Base-by-base conservation (phyloP, 1,139 yeast species). In the Hansenula sp. region DNA sequence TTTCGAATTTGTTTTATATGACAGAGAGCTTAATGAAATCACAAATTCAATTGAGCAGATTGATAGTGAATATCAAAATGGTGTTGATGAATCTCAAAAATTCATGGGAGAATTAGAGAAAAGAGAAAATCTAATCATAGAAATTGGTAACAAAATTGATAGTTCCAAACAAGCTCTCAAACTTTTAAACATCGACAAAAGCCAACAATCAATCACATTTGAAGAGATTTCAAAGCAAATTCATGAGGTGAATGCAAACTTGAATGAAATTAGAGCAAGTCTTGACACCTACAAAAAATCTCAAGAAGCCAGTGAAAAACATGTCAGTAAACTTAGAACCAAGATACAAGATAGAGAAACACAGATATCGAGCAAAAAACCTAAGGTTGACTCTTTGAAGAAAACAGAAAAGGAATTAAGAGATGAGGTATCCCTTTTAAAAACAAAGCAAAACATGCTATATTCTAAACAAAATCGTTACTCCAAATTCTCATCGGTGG, bases 401-500 rank as follows among this genome's bases (percentile, higher is more conserved):
- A 47, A 52, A 0, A 57, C 65, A 39, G 88, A 84, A 55, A 39
- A 54, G 0, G 52, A 51, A 0, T 47, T 71, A 13, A 75, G 75
- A 44, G 50, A 58, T 2, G 57, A 67, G 36, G 61, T 84, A 29
- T 55, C 66, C 3, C 67, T 69, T 14, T 56, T 78, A 32, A 71
- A 71, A 39, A 68, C 79, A 2, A 70, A 66, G 29, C 89, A 84
- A 58, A 69, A 86, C 48, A 72, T 79, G 9, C 62, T 90, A 10
- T 76, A 84, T 42, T 70, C 88, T 12, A 90, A 89, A 55, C 87
- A 82, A 52, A 88, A 84, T 34, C 75, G 92, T 42, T 77, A 77
- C 48, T 73, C 79, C 32, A 75, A 77, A 49, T 89, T 87, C 52
- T 50, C 61, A 1, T 62, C 73, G 11, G 71, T 73, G 46, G 56